Base-by-base conservation (phyloP, 148 eudicot genomes). In the Rhododendron ovatum region DNA sequence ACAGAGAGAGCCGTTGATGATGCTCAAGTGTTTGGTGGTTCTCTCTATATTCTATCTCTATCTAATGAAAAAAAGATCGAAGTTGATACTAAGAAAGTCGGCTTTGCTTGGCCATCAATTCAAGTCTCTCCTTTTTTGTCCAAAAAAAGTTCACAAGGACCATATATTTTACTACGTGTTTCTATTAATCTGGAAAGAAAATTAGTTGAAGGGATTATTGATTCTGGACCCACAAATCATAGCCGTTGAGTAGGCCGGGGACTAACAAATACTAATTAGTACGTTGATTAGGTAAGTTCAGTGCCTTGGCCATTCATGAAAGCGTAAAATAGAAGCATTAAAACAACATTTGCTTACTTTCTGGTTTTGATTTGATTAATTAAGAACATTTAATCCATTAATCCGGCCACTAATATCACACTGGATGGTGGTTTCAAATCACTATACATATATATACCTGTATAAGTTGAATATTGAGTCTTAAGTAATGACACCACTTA, bases 101-200 rank as follows among this genome's bases (percentile, higher is more conserved):
- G 81, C 51, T 11, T 78, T 78, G 81, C 81, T 78, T 78, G 17
- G 30, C 47, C 81, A 43, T 78, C 81, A 78, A 78, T 78, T 78
- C 81, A 78, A 78, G 81, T 22, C 53, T 77, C 50, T 51, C 47
- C 1, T n/a, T 18, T 14, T 7, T 5, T 24, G 15, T 3, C 53
- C 39, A 30, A 14, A 13, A 13, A 8, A 65, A 0, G 14, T n/a
- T 12, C 13, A 2, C 14, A n/a, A 65, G 28, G 33, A 65, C 10
- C 30, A 65, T 65, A 45, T 7, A 65, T 65, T 8, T 45, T 8
- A n/a, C 1, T 8, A n/a, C 28, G 30, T n/a, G 24, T 63, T 63
- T 13, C 22, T 26, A 28, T 69, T 69, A 30, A 71, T 30, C 76
- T 18, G 14, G 1, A 30, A 14, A 12, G 15, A 14, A 4, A 30